Conservation (phyloP, 768 basidiomycete species). For the Neoboletus brunneissimus region DNA sequence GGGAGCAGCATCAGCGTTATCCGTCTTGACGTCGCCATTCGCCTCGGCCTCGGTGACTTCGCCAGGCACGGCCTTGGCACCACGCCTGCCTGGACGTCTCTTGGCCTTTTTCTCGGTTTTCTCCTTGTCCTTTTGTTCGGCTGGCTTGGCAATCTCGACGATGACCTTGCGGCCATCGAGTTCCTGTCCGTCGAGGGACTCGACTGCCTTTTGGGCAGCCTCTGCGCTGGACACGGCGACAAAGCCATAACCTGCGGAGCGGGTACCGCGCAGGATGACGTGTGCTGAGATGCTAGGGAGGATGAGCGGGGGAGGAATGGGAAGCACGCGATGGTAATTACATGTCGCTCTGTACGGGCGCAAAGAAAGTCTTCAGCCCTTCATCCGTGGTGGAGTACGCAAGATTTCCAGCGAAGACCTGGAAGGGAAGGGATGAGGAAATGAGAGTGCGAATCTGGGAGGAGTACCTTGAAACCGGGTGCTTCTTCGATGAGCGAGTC, state of each 20-base stretch:
- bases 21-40: constrained; percentile 66
- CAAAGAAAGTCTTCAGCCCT: constrained; percentile 93
- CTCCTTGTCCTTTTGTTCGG: constrained; percentile 78
- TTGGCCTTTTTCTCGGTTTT: constrained; percentile 75
- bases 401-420: constrained; percentile 97
- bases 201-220: constrained; percentile 84
- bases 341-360: constrained; percentile 84
- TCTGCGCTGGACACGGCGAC: constrained; percentile 78
- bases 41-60: constrained; percentile 91
- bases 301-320: constrained; percentile 9
- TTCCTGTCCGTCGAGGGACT: constrained; percentile 81
- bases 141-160: constrained; percentile 90
- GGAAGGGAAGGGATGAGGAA: constrained; percentile 10
- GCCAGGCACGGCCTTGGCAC: constrained; percentile 81
- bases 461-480: constrained; percentile 72
- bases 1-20: constrained; percentile 49
- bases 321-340: constrained; percentile 42
- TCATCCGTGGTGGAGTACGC: constrained; percentile 92
- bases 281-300: constrained; percentile 68
- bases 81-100: constrained; percentile 83
- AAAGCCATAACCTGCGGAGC: constrained; percentile 92
- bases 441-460: constrained; percentile 17
- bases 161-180: constrained; percentile 87
- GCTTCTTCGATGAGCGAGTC: constrained; percentile 63
- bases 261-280: constrained; percentile 80